Evolutionary conservation across 306 rosid genomes (phyloP).

Genomic region (Begonia loranthoides): DNA sequence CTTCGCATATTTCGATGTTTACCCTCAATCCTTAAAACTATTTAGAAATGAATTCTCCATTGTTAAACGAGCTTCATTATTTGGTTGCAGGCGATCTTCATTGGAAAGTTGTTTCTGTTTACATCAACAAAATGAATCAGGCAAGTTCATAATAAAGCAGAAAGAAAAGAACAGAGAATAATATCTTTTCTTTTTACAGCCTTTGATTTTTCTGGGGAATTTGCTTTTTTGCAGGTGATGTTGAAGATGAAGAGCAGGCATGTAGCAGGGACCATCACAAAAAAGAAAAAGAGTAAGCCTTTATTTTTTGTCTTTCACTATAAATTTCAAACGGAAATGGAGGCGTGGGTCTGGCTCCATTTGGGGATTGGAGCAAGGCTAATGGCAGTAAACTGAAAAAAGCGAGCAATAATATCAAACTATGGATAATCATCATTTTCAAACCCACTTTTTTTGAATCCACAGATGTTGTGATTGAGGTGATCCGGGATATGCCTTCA

Average conservation of each 20-base stretch:
- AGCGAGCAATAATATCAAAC: slow-evolving; percentile 18
- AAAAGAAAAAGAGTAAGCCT: slow-evolving; percentile 98
- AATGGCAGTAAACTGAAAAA: slow-evolving; percentile 20
- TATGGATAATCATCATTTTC: too few species aligned
- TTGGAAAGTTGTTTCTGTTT: slow-evolving; percentile 88
- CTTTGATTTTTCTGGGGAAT: slow-evolving; percentile 10
- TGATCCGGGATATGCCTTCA: slow-evolving; percentile 71
- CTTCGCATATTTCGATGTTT: too few species aligned
- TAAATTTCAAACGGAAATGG: slow-evolving; percentile 42
- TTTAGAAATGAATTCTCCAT: too few species aligned
- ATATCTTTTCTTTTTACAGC: slow-evolving; percentile 9
- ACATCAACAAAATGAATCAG: slow-evolving; percentile 64
- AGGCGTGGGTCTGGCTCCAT: slow-evolving; percentile 55
- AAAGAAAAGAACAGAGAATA: not conserved
- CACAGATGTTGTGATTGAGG: slow-evolving; percentile 66
- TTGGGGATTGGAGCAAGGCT: slow-evolving; percentile 77
- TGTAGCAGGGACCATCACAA: slow-evolving; percentile 96
- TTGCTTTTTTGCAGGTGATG: slow-evolving; percentile 71
- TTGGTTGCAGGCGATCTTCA: slow-evolving; percentile 79
- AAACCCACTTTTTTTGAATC: slow-evolving; percentile 10
- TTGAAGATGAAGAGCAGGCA: slow-evolving; percentile 99
- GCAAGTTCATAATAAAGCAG: slow-evolving; percentile 15
- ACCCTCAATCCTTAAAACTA: too few species aligned
- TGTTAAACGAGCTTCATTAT: too few species aligned
- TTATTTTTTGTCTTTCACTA: slow-evolving; percentile 43